Conservation (phyloP, 495 filamentous ascomycete species). For the Xylaria intraflava region DNA sequence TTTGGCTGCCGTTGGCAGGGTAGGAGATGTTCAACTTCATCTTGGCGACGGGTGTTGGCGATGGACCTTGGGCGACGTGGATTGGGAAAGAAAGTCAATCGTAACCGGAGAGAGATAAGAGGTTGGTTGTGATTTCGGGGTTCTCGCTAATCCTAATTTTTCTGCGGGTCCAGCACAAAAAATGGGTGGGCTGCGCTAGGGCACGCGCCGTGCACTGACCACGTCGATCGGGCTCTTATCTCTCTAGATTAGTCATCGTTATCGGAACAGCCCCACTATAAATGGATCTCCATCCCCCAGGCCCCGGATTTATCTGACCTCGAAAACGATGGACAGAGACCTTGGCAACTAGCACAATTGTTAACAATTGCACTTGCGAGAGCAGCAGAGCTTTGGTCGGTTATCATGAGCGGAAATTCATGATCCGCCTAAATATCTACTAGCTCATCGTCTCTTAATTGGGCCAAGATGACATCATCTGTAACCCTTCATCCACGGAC, state of each 20-base stretch:
- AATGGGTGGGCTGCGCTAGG: conserved; percentile 20
- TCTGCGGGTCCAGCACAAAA: conserved; percentile 17
- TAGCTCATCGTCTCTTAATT: neutral
- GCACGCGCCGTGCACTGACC: conserved; percentile 18
- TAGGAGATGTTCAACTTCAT: conserved; percentile 98
- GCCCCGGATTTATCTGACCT: too few relatives aligned
- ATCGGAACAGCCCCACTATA: too few relatives aligned
- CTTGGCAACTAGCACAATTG: too few relatives aligned
- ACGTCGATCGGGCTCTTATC: neutral
- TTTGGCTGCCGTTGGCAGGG: conserved; percentile 98
- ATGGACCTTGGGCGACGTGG: conserved; percentile 19
- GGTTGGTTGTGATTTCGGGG: conserved; percentile 21
- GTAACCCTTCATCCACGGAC: conserved; percentile 18
- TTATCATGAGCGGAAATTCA: neutral
- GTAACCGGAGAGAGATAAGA: conserved; percentile 14
- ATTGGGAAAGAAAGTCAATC: conserved; percentile 25
- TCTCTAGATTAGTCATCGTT: neutral
- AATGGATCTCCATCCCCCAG: too few relatives aligned
- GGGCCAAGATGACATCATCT: conserved; percentile 19
- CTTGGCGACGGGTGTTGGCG: conserved; percentile 34
- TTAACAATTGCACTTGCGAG: too few relatives aligned
- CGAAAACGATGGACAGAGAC: too few relatives aligned
- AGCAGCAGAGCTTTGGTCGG: too few relatives aligned
- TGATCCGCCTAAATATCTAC: neutral
- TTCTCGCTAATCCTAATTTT: conserved; percentile 30